These are phyloP conservation scores for Globisporangium yorkense DNA, from an alignment of 352 stramenopile species.

Conservation along the genomic window DNA sequence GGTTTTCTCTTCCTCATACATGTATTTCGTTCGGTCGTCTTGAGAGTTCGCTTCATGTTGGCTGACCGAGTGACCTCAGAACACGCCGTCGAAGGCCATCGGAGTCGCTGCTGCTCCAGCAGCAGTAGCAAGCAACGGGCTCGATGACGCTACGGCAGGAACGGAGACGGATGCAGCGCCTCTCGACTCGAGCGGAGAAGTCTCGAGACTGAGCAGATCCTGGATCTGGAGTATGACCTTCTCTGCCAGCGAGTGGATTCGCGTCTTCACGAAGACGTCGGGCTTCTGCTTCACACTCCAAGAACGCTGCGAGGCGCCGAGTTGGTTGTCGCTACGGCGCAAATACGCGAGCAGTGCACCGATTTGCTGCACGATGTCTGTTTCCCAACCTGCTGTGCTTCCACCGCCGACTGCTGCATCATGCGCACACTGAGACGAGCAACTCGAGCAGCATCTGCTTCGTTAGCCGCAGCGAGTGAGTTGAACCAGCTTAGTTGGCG, in stretches of 20 bases:
- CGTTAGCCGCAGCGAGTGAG: slow-evolving; percentile 37
- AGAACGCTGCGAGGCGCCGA: not conserved
- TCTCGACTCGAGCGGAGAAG: slow-evolving; percentile 13
- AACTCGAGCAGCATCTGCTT: slow-evolving; percentile 56
- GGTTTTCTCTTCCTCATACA: not conserved
- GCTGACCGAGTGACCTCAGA: not conserved
- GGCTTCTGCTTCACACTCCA: not conserved
- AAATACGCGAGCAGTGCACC: slow-evolving; percentile 30
- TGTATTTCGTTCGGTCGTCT: not conserved
- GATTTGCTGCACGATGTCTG: slow-evolving; percentile 28
- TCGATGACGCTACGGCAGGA: not conserved
- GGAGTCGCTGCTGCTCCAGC: not conserved
- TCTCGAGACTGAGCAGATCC: slow-evolving; percentile 17
- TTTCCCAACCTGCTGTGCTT: slow-evolving; percentile 24
- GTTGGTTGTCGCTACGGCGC: slow-evolving; percentile 4
- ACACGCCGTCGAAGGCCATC: slow-evolving; percentile 9
- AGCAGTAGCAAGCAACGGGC: slow-evolving; percentile 1
- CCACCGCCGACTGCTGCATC: slow-evolving; percentile 27
- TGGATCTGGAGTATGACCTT: slow-evolving; percentile 34
- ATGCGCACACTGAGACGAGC: slow-evolving; percentile 34
- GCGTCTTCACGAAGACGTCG: slow-evolving; percentile 18
- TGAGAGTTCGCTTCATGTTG: not conserved
- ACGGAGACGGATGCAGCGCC: not conserved
- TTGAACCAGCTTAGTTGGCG: slow-evolving; percentile 25
- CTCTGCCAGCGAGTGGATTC: slow-evolving; percentile 23